Evolutionary conservation across 2,329 filamentous ascomycete genomes (phyloP), one percentile per base, ranked within the genome.

Genomic region (Colletotrichum sp.): DNA sequence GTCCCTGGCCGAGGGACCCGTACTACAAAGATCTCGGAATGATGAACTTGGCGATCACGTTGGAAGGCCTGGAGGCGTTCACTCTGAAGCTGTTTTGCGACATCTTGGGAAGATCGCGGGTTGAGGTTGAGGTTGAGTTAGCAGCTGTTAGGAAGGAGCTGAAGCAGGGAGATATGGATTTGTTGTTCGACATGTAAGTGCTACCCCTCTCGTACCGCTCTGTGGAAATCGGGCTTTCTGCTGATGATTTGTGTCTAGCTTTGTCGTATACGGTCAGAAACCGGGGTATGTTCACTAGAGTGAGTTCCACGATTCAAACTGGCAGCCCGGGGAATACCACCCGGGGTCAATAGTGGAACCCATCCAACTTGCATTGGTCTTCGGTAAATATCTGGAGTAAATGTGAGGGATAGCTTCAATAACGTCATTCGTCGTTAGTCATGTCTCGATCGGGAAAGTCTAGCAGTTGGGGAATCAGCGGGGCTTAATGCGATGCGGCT

Each of bases 271-370:
- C 43, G 43, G 43, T 1, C 43, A 52, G 4, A 52, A 52, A 6
- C n/a, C 43, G 16, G 36, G 36, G 6, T 43, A 43, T 43, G 36
- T 18, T 43, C 16, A n/a, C 16, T 43, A 43, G 18, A 21, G 9
- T 4, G 39, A n/a, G 39, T 48, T 0, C 18, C 18, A n/a, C 18
- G 18, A 12, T 48, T n/a, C 18, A 48, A 0, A n/a, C 18, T n/a
- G 5, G 9, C 18, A 21, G 36, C 26, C 26, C 26, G 13, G 39
- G 5, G 3, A 48, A n/a, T n/a, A 2, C 9, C 39, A 48, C 39
- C 39, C 3, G 0, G 5, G 9, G 3, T n/a, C 18, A 0, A n/a
- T 2, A 0, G 39, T 48, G 39, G 39, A n/a, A 48, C 39, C 18
- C 5, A 4, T 10, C 0, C 39, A n/a, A 48, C 1, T 48, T 48